phyloP scores from a whole-genome alignment of 2,329 filamentous ascomycete species.

The Aspergillus pseudoterreus region DNA sequence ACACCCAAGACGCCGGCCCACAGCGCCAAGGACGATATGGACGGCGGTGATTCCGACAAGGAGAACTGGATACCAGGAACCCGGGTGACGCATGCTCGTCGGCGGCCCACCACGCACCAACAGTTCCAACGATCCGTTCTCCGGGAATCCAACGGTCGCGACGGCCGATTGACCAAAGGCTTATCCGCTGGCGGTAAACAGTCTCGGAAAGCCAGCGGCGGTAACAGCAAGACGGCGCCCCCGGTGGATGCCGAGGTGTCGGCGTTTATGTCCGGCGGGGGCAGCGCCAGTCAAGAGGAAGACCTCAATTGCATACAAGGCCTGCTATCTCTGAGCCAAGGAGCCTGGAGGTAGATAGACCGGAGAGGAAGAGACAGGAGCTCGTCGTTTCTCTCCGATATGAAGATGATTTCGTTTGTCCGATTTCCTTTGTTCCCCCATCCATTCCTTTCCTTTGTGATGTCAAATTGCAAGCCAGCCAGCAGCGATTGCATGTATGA shows the following conservation, averaged over 20 bases:
- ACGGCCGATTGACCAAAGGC: slow-evolving; percentile 22
- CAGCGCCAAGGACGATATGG: slow-evolving; percentile 30
- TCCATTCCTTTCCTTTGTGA: slow-evolving; percentile 17
- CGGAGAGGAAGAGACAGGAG: background rate
- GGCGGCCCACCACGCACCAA: slow-evolving; percentile 27
- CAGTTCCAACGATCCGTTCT: slow-evolving; percentile 39
- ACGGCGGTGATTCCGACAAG: slow-evolving; percentile 80
- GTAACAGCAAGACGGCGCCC: slow-evolving; percentile 33
- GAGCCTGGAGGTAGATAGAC: slow-evolving; percentile 68
- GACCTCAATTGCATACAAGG: slow-evolving; percentile 88
- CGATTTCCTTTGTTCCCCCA: slow-evolving; percentile 20
- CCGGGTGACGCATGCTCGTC: slow-evolving; percentile 37
- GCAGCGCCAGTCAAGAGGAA: slow-evolving; percentile 63
- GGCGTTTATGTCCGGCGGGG: slow-evolving; percentile 64
- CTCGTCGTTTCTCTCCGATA: slow-evolving; percentile 5
- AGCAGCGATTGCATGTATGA: slow-evolving; percentile 27
- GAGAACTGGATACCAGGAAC: slow-evolving; percentile 74
- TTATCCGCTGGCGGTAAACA: slow-evolving; percentile 23
- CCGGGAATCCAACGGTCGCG: slow-evolving; percentile 37
- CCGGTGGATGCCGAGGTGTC: slow-evolving; percentile 63
- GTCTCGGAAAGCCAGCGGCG: slow-evolving; percentile 22
- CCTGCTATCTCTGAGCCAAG: slow-evolving; percentile 83
- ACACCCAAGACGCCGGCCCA: slow-evolving; percentile 23
- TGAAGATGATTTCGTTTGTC: slow-evolving; percentile 21
- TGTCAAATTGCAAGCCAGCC: slow-evolving; percentile 24